Percentiles rank a stretch among this genome's conserved stretches.
These are phyloP conservation scores for Cubamyces sp. DNA, from an alignment of 768 basidiomycete species.

Conservation along the genomic window DNA sequence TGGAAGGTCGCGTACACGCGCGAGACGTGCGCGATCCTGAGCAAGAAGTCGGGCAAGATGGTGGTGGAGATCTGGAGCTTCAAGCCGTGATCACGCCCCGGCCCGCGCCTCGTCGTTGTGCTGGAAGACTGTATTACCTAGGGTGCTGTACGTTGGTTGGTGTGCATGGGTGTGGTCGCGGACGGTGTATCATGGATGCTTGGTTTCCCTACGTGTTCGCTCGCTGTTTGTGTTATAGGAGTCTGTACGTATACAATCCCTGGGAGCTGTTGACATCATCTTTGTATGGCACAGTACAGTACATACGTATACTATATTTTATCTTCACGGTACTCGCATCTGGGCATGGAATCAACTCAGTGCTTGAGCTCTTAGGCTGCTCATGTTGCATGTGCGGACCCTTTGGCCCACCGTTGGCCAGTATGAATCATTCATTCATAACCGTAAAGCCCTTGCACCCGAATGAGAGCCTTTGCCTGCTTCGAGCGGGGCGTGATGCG, in stretches of 20 bases:
- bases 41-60: conserved; percentile 78
- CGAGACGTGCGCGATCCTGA: conserved; percentile 79
- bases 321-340: no score
- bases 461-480: conserved; percentile 20
- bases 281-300: no score
- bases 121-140: background rate
- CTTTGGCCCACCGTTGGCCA: no score
- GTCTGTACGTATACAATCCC: no score
- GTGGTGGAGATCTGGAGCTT: conserved; percentile 89
- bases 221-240: no score
- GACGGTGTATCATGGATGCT: no score
- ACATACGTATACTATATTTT: no score
- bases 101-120: background rate
- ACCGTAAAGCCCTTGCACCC: background rate
- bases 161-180: background rate
- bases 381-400: no score
- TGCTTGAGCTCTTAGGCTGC: no score
- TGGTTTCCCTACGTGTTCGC: no score
- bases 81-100: conserved; percentile 38
- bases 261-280: no score
- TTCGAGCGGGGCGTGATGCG: conserved; percentile 28
- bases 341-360: no score
- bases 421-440: background rate
- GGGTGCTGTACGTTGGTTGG: background rate
- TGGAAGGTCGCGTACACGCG: conserved; percentile 84